Conservation (phyloP, 345 rosid species). For the Ceriops zippeliana region DNA sequence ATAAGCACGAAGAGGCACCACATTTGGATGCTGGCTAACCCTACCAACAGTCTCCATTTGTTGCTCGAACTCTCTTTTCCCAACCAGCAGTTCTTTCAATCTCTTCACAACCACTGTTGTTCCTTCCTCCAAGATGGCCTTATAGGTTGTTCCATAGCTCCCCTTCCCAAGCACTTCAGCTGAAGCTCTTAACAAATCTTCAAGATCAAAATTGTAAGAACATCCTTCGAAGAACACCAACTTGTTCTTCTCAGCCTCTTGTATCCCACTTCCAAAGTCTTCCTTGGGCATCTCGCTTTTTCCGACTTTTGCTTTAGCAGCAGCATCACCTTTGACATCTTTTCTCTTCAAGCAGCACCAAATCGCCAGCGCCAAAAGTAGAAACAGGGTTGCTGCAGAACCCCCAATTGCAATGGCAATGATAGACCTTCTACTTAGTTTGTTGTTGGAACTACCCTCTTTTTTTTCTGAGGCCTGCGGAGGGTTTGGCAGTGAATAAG, state of each 20-base stretch:
- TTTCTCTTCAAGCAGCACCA: conserved; percentile 55
- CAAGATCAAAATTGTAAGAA: conserved; percentile 75
- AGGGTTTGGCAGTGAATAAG: conserved; percentile 17
- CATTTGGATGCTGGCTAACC: conserved; percentile 64
- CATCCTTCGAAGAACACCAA: conserved; percentile 87
- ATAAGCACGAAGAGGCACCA: conserved; percentile 85
- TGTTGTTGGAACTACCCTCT: conserved; percentile 32
- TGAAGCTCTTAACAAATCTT: conserved; percentile 88
- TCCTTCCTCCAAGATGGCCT: conserved; percentile 90
- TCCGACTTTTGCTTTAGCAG: conserved; percentile 46
- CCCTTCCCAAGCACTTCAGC: conserved; percentile 98
- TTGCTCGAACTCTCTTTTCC: conserved; percentile 87
- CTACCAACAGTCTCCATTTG: conserved; percentile 83
- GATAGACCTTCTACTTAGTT: conserved; percentile 48
- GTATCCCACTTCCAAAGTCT: conserved; percentile 91
- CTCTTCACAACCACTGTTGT: conserved; percentile 83
- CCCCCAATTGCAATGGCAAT: conserved; percentile 68
- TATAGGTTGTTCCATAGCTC: conserved; percentile 85
- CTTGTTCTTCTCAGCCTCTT: conserved; percentile 94
- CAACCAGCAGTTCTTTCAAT: conserved; percentile 67
- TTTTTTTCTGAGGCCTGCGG: conserved; percentile 26
- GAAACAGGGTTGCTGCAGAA: conserved; percentile 40
- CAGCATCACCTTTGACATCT: conserved; percentile 29
- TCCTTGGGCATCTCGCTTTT: conserved; percentile 60
- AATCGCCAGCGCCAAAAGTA: conserved; percentile 42